These are phyloP conservation scores for Platanthera guangdongensis DNA, from an alignment of 106 monocot species.

Conservation along the genomic window DNA sequence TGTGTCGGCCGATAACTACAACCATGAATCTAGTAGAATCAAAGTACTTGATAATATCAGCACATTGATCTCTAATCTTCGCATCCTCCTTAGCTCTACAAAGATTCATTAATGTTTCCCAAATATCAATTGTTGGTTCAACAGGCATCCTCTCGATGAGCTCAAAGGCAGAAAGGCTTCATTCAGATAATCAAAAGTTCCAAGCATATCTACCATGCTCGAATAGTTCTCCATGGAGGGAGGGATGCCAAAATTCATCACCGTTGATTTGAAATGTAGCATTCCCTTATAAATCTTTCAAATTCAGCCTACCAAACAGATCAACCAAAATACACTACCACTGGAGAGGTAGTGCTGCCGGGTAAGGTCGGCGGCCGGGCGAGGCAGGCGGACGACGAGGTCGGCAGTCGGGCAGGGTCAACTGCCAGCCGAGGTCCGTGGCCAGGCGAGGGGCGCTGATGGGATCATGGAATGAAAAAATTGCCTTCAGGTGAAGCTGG, in stretches of 20 bases:
- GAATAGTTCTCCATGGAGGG: slow-evolving; percentile 62
- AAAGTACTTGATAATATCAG: slow-evolving; percentile 40
- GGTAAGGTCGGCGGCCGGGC: no score
- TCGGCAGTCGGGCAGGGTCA: no score
- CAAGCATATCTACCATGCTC: slow-evolving; percentile 58
- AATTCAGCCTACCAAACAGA: slow-evolving; percentile 1
- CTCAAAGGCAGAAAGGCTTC: no score
- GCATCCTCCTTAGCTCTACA: slow-evolving; percentile 52
- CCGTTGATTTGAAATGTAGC: slow-evolving; percentile 76
- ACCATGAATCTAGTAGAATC: slow-evolving; percentile 20
- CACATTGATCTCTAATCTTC: slow-evolving; percentile 62
- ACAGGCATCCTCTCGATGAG: slow-evolving; percentile 23
- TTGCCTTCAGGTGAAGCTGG: no score
- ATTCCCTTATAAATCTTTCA: slow-evolving; percentile 77
- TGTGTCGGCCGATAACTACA: no score
- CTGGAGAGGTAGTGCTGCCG: no score
- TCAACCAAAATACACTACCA: no score
- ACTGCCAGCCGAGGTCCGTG: no score
- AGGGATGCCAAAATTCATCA: slow-evolving; percentile 36
- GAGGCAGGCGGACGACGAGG: no score
- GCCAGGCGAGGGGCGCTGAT: no score
- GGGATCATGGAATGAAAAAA: no score
- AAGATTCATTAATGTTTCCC: slow-evolving; percentile 76
- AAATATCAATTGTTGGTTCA: slow-evolving; percentile 60
- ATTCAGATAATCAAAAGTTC: no score